Base-by-base conservation (phyloP, 208 protist species). In the Giardia duodenalis region DNA sequence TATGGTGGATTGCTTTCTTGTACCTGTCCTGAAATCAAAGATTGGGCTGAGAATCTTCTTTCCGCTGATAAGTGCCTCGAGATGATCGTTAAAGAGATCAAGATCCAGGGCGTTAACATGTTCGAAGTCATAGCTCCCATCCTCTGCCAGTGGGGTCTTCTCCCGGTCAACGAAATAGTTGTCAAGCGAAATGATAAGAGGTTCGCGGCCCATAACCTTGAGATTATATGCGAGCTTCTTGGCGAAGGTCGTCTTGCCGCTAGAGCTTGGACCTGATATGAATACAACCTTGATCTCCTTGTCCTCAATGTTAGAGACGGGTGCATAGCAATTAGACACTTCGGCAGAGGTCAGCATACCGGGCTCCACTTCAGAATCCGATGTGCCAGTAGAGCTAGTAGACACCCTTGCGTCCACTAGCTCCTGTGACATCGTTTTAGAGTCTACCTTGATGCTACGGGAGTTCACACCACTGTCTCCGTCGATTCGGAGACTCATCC, bases 161-260 rank as follows among this genome's bases (percentile, higher is more conserved):
- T 88, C 92, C 3, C 88, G 87, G 76, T 92, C 30, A 30, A 95
- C 87, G 67, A 95, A 95, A 57, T 96, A 95, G 91, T 95, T 93
- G 87, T 95, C 95, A 0, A 95, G n/a, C 4, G 92, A 93, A 0
- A 95, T 43, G 2, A 67, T 42, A 39, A 94, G 44, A 22, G 95
- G 94, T 1, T 90, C 93, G 0, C 92, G 86, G 42, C 95, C 95
- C 22, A 93, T 67, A 19, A 90, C 47, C 1, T 47, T 90, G 0
- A 95, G 88, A 39, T 95, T 92, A 0, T 94, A 88, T 42, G 3
- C 19, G 2, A 95, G 93, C 46, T 94, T 94, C 0, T 88, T 46
- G 3, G 93, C 44, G 30, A 95, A 95, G 22, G 95, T 96, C 3
- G 95, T 96, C 44, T 96, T 96, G 1, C 95, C 95, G 39, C 47